phyloP scores from a whole-genome alignment of 179 eudicot genomes.

The Drosera spatulata region DNA sequence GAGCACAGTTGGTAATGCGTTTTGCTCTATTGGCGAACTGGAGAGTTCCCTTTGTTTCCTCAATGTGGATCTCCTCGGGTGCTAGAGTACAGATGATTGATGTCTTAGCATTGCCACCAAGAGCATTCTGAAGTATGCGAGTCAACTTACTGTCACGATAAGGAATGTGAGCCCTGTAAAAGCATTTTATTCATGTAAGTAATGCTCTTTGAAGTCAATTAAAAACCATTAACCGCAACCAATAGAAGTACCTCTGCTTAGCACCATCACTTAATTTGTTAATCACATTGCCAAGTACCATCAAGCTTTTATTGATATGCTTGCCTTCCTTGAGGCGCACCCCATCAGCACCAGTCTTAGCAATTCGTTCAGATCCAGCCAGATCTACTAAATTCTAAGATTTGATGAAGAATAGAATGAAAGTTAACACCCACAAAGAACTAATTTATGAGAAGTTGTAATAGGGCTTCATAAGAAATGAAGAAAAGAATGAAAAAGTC shows the following conservation, averaged over 20 bases:
- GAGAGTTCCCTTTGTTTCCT: conserved; percentile 95
- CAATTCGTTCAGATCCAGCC: conserved; percentile 96
- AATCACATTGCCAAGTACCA: conserved; percentile 93
- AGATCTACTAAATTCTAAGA: conserved; percentile 81
- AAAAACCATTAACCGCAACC: background rate
- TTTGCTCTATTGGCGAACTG: conserved; percentile 98
- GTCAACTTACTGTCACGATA: conserved; percentile 97
- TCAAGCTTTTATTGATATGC: conserved; percentile 85
- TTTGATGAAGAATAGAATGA: conserved; percentile 1
- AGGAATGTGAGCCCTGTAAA: conserved; percentile 85
- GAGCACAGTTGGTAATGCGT: conserved; percentile 84
- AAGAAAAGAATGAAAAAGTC: conserved; percentile 21
- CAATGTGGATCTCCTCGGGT: conserved; percentile 90
- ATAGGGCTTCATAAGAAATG: background rate
- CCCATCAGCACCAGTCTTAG: conserved; percentile 98
- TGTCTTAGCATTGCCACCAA: conserved; percentile 98
- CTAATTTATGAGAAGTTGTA: background rate
- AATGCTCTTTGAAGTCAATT: background rate
- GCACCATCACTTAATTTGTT: conserved; percentile 90
- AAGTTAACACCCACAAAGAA: background rate
- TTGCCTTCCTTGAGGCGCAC: conserved; percentile 94
- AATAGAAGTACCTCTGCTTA: conserved; percentile 56
- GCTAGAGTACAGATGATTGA: conserved; percentile 95
- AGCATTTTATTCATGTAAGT: conserved; percentile 7
- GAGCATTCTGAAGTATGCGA: conserved; percentile 94